Conservation (phyloP, 257 asterid genomes). For the Lithospermum erythrorhizon region DNA sequence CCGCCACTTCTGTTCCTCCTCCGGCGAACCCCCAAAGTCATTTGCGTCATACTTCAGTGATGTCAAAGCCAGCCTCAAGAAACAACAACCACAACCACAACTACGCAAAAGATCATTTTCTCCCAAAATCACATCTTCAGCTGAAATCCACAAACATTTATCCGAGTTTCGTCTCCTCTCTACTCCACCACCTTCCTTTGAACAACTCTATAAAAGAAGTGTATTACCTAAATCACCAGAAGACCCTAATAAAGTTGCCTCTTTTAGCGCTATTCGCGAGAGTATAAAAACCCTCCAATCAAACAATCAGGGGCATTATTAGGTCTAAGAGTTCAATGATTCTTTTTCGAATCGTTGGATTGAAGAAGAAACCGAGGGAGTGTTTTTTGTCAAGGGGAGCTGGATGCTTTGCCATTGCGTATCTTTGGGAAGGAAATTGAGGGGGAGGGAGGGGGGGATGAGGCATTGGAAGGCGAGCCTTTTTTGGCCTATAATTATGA, state of each 20-base stretch:
- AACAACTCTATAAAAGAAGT: slow-evolving; percentile 24
- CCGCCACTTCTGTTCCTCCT: slow-evolving; percentile 16
- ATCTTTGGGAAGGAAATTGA: slow-evolving; percentile 13
- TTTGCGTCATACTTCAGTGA: slow-evolving; percentile 19
- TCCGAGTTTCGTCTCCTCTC: slow-evolving; percentile 21
- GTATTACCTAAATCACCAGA: slow-evolving; percentile 1
- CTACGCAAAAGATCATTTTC: neutral
- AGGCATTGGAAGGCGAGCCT: slow-evolving; percentile 7
- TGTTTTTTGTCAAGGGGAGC: slow-evolving; percentile 2
- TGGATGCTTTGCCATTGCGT: neutral
- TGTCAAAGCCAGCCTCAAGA: slow-evolving; percentile 28
- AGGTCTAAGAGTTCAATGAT: too few species aligned
- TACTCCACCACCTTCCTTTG: slow-evolving; percentile 22
- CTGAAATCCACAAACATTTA: slow-evolving; percentile 11
- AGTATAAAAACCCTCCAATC: slow-evolving; percentile 5
- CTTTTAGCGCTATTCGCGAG: slow-evolving; percentile 10
- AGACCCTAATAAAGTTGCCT: slow-evolving; percentile 1
- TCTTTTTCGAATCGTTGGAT: too few species aligned
- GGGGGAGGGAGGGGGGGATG: neutral
- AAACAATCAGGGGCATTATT: neutral
- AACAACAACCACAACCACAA: neutral
- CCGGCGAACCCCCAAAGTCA: slow-evolving; percentile 7
- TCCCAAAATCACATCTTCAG: neutral
- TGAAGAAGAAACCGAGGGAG: too few species aligned
- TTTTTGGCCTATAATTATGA: slow-evolving; percentile 10